phyloP scores from a whole-genome alignment of 306 rosid genomes.

The Cucumis cinereus region DNA sequence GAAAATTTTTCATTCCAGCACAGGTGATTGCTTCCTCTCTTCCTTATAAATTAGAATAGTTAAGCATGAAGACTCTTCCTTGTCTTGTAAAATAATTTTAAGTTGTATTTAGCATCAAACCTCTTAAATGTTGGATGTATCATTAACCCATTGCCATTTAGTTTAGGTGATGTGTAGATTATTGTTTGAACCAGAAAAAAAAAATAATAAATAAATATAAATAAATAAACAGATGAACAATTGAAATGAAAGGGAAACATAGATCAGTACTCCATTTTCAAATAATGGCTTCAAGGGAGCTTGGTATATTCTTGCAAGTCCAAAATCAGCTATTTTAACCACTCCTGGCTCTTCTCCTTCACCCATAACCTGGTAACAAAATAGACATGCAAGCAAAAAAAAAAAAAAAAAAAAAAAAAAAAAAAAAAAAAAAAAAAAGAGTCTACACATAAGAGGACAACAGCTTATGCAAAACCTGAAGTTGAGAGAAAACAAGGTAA shows the following conservation, averaged over 20 bases:
- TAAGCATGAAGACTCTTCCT: not conserved
- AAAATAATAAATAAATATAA: not conserved
- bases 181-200: not conserved
- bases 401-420: not conserved
- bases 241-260: slow-evolving; percentile 3
- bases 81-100: not conserved
- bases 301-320: slow-evolving; percentile 96
- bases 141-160: not conserved
- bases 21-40: not conserved
- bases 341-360: slow-evolving; percentile 87
- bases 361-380: slow-evolving; percentile 70
- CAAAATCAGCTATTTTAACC: slow-evolving; percentile 93
- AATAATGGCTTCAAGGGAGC: slow-evolving; percentile 74
- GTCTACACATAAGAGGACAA: not conserved
- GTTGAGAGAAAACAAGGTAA: not conserved
- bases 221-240: not conserved
- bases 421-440: not conserved
- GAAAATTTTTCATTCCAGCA: not conserved
- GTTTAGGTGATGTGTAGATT: not conserved
- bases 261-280: slow-evolving; percentile 67
- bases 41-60: not conserved
- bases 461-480: not conserved
- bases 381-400: slow-evolving; percentile 1
- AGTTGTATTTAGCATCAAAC: not conserved
- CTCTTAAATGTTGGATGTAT: not conserved